Base-by-base conservation (phyloP, 164 flowering plant genomes). In the Magnolia kwangsiensis region DNA sequence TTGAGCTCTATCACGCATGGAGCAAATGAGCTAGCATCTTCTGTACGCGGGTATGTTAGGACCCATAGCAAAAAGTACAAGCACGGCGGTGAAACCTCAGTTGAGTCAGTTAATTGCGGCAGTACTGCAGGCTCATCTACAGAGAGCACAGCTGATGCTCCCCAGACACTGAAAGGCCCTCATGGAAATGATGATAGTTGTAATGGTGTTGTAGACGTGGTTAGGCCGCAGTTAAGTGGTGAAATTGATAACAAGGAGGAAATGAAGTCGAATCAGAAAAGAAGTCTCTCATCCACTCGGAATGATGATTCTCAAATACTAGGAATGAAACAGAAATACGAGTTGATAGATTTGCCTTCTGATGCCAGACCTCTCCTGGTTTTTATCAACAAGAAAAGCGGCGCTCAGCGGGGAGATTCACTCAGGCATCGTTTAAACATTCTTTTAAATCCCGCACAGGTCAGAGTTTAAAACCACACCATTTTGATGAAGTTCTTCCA, bases 381-480 rank as follows among this genome's bases (percentile, higher is more conserved):
- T 68, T 96, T 96, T 80, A 86, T 94, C 67, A 96, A 96, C 89
- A 92, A 90, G 79, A 96, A 91, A 84, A 96, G 99, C 83, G 99
- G 99, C 51, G 97, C 97, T 45, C 97, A 89, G 71, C 90, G 93
- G 58, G 99, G 98, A 69, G 85, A 88, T 80, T 87, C 97, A 9
- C 95, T 96, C 61, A 88, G 78, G 86, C 94, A 77, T 64, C 96
- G 98, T 37, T 73, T 96, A 81, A 94, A 94, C 80, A 79, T 86
- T 69, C 97, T 96, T 66, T 72, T 96, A 79, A 96, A 96, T 85
- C 99, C 99, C 81, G 92, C 88, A 18, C 99, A 96, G 97, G 99
- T 94, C 24, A 80, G 82, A 76, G 21, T 20, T 24, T 29, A 7
- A n/a, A 58, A 71, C 37, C 71, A 21, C 37, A 61, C 20, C 11